phyloP scores from a whole-genome alignment of 352 stramenopile genomes.

The Globisporangium okanoganense region DNA sequence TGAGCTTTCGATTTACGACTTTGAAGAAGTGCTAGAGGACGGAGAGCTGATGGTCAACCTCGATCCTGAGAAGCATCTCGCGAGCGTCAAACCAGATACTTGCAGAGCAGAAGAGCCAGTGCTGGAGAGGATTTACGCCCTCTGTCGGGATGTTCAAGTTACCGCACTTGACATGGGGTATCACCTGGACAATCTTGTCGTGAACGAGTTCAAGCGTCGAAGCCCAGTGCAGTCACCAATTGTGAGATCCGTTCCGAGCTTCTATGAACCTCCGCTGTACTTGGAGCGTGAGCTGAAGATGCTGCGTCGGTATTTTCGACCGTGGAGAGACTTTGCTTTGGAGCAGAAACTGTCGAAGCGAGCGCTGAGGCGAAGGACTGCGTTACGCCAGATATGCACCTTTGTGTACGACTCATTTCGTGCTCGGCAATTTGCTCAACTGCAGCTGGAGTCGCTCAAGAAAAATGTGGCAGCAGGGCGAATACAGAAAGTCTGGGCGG shows the following conservation, averaged over 20 bases:
- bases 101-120: background rate
- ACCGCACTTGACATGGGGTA: slow-evolving; percentile 16
- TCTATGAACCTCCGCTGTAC: slow-evolving; percentile 23
- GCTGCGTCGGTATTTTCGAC: slow-evolving; percentile 46
- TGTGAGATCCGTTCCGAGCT: background rate
- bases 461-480: slow-evolving; percentile 15
- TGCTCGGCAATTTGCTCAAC: background rate
- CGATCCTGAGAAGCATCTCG: background rate
- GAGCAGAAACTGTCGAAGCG: slow-evolving; percentile 20
- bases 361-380: slow-evolving; percentile 22
- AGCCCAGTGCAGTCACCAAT: background rate
- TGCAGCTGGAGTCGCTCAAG: slow-evolving; percentile 11
- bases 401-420: slow-evolving; percentile 23
- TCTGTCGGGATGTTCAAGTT: slow-evolving; percentile 18
- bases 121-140: slow-evolving; percentile 15
- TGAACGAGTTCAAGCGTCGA: background rate
- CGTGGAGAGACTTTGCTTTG: slow-evolving; percentile 28
- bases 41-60: background rate
- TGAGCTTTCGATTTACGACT: background rate
- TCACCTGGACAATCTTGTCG: slow-evolving; percentile 4
- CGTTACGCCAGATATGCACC: slow-evolving; percentile 21
- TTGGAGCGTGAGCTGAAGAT: slow-evolving; percentile 68
- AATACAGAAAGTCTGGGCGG: slow-evolving; percentile 29
- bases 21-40: background rate
- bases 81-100: background rate